These are phyloP conservation scores for Eucalyptus curtisii DNA, from an alignment of 345 rosid genomes.

Conservation along the genomic window DNA sequence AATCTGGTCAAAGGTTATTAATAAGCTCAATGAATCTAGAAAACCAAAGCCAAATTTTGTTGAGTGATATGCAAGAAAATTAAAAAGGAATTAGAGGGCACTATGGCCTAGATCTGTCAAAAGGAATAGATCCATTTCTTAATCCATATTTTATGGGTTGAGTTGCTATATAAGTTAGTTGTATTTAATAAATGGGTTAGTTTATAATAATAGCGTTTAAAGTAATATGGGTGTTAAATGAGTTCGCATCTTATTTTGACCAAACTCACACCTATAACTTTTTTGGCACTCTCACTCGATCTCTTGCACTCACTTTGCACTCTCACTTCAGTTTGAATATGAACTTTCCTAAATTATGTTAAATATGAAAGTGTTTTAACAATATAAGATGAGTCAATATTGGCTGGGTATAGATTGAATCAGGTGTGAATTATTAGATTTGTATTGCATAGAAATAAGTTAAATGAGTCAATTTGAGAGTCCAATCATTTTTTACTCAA, in stretches of 20 bases:
- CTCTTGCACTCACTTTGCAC: not conserved
- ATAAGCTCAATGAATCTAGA: not conserved
- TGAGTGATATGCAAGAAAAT: not conserved
- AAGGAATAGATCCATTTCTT: not conserved
- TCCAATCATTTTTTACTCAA: not conserved
- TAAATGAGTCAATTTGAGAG: not conserved
- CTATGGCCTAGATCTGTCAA: not conserved
- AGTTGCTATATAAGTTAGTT: fast-evolving
- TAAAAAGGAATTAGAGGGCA: no score
- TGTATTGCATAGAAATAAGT: no score
- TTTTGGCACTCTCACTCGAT: not conserved
- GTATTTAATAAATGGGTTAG: not conserved
- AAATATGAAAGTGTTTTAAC: no score
- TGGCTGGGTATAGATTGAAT: no score
- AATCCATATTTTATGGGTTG: not conserved
- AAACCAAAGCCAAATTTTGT: not conserved
- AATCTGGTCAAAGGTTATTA: not conserved
- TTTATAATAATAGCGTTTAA: no score
- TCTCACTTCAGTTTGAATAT: not conserved
- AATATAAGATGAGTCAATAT: not conserved
- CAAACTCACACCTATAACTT: no score
- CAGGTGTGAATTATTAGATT: no score
- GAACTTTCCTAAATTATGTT: no score
- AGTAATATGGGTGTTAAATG: no score
- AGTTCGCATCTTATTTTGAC: not conserved